Evolutionary conservation across 2,329 filamentous ascomycete genomes (phyloP), one percentile per base, ranked within the genome.

Genomic region (Ophiostoma montium): DNA sequence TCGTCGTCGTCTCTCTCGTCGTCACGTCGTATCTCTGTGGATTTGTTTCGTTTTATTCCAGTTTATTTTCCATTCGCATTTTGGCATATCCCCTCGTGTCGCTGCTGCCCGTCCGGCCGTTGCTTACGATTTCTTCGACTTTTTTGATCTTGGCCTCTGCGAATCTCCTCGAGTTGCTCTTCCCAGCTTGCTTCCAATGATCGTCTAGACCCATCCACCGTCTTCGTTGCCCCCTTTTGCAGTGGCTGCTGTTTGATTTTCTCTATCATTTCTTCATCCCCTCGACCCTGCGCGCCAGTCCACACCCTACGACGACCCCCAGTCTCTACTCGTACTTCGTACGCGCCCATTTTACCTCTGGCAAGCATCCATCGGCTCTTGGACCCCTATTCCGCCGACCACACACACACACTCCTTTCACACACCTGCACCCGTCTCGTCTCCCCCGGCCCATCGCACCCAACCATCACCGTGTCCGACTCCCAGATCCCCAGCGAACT

Each of bases 401-500:
- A 19, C 39, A 23, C 6, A n/a, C 39, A 38, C 35, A n/a, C 35
- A 18, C 15, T n/a, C 32, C 32, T 35, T 35, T 35, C 32, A 35
- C 32, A 35, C 32, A n/a, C 4, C 32, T 13, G 4, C 15, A n/a
- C 35, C n/a, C n/a, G n/a, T n/a, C n/a, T n/a, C 46, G 18, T 18
- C 15, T 23, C 16, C 18, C 18, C 30, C 30, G 13, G 36, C 27
- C 19, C 35, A 27, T 35, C 43, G 19, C 43, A 15, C 7, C 45
- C 27, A 42, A 27, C 47, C 50, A 43, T 48, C 52, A 52, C 46
- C 54, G 53, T 54, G 53, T 54, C 53, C 48, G 51, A 50, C 50
- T 33, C 47, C 16, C 51, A 35, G 49, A 38, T 18, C n/a, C 7
- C 47, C 52, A 36, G 31, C 48, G 23, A 27, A 27, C 8, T 16